These are phyloP conservation scores for Aspergillus panamensis DNA, from an alignment of 495 filamentous ascomycete genomes.

Conservation along the genomic window DNA sequence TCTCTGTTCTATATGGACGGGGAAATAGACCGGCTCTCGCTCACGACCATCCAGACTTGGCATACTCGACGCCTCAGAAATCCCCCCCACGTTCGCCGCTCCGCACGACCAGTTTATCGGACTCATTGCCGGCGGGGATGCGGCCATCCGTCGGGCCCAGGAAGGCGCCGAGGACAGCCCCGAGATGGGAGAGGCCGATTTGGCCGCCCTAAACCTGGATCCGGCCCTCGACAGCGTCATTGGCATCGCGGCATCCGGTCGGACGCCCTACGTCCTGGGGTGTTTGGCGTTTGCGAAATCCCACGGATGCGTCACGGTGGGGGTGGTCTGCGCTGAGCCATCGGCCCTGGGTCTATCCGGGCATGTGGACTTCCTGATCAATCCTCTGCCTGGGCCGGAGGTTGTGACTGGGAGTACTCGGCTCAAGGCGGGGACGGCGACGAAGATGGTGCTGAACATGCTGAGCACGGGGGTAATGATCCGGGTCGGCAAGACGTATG, in stretches of 20 bases:
- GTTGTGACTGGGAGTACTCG: constrained; percentile 41
- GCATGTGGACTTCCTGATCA: constrained; percentile 31
- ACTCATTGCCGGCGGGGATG: constrained; percentile 39
- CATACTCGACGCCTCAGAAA: constrained; percentile 41
- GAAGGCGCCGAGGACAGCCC: constrained; percentile 42
- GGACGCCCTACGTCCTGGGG: constrained; percentile 40
- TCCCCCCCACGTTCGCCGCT: constrained; percentile 39
- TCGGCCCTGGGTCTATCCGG: constrained; percentile 29
- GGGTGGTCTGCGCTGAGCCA: constrained; percentile 32
- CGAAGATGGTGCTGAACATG: constrained; percentile 41
- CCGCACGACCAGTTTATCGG: constrained; percentile 34
- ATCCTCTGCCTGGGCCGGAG: constrained; percentile 34
- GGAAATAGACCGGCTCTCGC: too few relatives aligned
- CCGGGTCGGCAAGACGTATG: constrained; percentile 37
- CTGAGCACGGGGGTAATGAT: constrained; percentile 42
- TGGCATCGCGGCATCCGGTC: constrained; percentile 41
- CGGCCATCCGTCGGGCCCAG: constrained; percentile 36
- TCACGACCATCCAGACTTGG: too few relatives aligned
- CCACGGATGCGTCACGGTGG: constrained; percentile 34
- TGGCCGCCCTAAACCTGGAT: constrained; percentile 27
- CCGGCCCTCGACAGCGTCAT: constrained; percentile 34
- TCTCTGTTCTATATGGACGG: not conserved
- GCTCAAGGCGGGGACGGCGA: constrained; percentile 39
- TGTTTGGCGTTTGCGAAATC: constrained; percentile 33
- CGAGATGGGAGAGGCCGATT: constrained; percentile 23